Conservation (phyloP, 352 stramenopile genomes). For the Phytophthora sp. region DNA sequence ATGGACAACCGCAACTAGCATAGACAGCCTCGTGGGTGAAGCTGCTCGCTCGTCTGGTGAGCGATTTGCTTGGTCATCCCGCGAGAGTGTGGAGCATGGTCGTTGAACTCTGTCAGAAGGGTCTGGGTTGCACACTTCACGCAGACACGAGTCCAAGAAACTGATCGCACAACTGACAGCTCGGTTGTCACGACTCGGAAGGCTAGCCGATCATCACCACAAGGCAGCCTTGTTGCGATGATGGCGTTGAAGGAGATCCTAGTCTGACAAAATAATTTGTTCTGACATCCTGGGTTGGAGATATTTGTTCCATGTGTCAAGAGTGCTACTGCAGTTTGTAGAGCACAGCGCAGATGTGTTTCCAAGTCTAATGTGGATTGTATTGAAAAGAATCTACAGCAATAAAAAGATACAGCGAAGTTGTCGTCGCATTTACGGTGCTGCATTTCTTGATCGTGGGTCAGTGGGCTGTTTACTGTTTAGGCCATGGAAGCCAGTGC, state of each 20-base stretch:
- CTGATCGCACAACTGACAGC: not conserved
- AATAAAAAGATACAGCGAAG: slow-evolving; percentile 33
- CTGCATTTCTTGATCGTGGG: slow-evolving; percentile 7
- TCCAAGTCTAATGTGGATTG: not conserved
- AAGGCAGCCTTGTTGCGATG: no score
- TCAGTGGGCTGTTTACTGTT: slow-evolving; percentile 1
- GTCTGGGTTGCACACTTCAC: not conserved
- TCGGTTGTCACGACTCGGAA: not conserved
- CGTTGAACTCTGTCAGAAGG: not conserved
- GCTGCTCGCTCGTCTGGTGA: not conserved
- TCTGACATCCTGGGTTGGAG: no score
- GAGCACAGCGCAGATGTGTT: no score
- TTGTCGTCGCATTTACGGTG: slow-evolving; percentile 16
- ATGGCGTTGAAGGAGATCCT: no score
- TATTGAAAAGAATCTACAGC: slow-evolving; percentile 32
- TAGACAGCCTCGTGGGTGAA: not conserved
- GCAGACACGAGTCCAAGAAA: not conserved
- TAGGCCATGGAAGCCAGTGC: slow-evolving; percentile 19
- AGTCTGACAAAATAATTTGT: no score
- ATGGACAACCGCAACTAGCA: not conserved
- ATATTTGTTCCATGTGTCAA: no score
- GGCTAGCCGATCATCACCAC: no score
- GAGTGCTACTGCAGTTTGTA: not conserved
- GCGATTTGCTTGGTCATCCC: not conserved
- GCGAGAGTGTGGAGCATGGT: not conserved